Conservation (phyloP, 257 asterid genomes). For the Salvia rosmarinus region DNA sequence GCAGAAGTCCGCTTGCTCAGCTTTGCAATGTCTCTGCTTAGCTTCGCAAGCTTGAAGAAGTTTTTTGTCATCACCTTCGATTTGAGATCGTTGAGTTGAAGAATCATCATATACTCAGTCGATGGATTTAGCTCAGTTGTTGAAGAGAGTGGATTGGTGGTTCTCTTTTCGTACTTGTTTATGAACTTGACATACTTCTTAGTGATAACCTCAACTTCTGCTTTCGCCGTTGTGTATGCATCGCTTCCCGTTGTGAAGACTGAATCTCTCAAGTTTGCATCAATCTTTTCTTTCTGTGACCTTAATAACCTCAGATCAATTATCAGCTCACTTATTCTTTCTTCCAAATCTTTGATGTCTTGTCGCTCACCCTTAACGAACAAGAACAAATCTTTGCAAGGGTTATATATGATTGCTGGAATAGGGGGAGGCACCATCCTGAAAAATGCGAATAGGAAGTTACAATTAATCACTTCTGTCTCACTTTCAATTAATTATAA, state of each 20-base stretch:
- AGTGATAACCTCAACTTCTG: background rate
- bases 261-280: background rate
- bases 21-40: constrained; percentile 13
- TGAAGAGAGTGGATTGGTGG: background rate
- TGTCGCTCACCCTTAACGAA: background rate
- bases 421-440: too few species aligned
- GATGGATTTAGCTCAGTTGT: background rate
- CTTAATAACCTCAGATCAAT: background rate
- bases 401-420: too few species aligned
- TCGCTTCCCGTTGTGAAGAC: background rate
- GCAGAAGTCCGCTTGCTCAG: background rate
- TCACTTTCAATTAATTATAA: too few species aligned
- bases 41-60: constrained; percentile 2
- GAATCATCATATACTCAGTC: too few species aligned
- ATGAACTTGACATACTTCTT: background rate
- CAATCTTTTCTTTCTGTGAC: background rate
- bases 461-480: too few species aligned
- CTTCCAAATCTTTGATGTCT: background rate
- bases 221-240: background rate
- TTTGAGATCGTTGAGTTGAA: background rate
- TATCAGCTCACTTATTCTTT: background rate
- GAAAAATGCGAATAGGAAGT: too few species aligned
- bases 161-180: background rate
- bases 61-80: background rate
- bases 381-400: background rate